Evolutionary conservation across 495 filamentous ascomycete species (phyloP).

Genomic region (Barbatosphaeria neglecta): DNA sequence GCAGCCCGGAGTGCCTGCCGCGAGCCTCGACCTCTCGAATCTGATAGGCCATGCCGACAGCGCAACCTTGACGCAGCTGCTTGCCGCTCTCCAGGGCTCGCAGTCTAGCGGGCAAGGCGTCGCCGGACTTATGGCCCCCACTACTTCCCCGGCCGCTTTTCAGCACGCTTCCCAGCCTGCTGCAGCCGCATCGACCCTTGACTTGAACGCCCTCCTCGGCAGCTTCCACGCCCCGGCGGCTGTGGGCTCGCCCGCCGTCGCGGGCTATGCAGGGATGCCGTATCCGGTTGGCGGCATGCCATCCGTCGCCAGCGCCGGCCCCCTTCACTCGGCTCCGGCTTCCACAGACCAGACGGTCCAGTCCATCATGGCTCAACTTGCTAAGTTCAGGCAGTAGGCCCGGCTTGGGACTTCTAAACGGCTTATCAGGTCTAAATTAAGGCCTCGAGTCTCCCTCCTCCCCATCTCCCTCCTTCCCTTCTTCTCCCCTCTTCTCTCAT

Average conservation of each 20-base stretch:
- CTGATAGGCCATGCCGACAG: slow-evolving; percentile 54
- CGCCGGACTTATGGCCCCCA: slow-evolving; percentile 43
- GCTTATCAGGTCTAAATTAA: neutral
- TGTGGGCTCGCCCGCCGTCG: slow-evolving; percentile 6
- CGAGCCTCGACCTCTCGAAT: slow-evolving; percentile 41
- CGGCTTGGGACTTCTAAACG: neutral
- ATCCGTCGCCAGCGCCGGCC: neutral
- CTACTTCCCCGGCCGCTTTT: slow-evolving; percentile 14
- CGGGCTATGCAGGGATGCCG: slow-evolving; percentile 7
- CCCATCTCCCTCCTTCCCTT: neutral
- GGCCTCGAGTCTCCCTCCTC: neutral
- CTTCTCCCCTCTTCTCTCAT: neutral
- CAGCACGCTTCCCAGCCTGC: slow-evolving; percentile 10
- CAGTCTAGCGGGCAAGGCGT: slow-evolving; percentile 14
- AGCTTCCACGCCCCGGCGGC: slow-evolving; percentile 8
- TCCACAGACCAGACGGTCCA: slow-evolving; percentile 30
- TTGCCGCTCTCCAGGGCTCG: slow-evolving; percentile 51
- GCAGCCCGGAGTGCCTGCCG: neutral
- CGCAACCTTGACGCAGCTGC: slow-evolving; percentile 56
- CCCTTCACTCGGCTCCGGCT: slow-evolving; percentile 14
- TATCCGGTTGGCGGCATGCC: neutral
- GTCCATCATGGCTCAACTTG: slow-evolving; percentile 38
- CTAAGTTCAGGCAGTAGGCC: slow-evolving; percentile 31
- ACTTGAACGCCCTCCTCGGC: slow-evolving; percentile 16
- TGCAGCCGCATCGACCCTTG: slow-evolving; percentile 1